phyloP scores from a whole-genome alignment of 108 stramenopile species.

The Conticribra guillardii region DNA sequence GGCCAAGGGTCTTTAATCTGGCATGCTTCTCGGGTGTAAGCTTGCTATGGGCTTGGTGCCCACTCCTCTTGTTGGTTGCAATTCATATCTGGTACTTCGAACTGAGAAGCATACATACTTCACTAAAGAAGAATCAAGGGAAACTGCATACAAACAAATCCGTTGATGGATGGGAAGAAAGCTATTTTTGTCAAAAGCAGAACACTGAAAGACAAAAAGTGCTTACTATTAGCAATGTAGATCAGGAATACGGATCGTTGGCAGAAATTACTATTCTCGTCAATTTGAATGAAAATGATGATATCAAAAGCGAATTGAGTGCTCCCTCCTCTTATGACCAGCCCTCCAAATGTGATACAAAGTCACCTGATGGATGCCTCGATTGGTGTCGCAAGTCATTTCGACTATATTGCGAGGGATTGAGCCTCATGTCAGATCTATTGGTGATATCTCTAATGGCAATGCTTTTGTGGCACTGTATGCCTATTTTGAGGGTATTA shows the following conservation, averaged over 20 bases:
- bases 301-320: neutral
- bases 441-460: conserved; percentile 24
- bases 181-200: conserved; percentile 7
- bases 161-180: conserved; percentile 19
- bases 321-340: neutral
- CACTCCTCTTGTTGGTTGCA: neutral
- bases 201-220: conserved; percentile 6
- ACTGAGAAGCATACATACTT: neutral
- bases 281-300: conserved; percentile 4
- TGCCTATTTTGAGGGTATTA: conserved; percentile 21
- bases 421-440: conserved; percentile 24
- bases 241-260: conserved; percentile 36
- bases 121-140: neutral
- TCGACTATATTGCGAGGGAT: conserved; percentile 5
- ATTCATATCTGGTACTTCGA: conserved; percentile 3
- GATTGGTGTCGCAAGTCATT: conserved; percentile 4
- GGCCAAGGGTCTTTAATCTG: conserved; percentile 19
- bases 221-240: neutral
- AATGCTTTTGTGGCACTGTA: conserved; percentile 11
- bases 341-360: neutral
- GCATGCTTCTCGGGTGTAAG: neutral
- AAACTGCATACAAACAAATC: neutral
- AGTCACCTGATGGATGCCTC: neutral
- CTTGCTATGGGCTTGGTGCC: conserved; percentile 10
- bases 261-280: conserved; percentile 30